Conservation (phyloP, 306 rosid genomes). For the Inga oerstediana region DNA sequence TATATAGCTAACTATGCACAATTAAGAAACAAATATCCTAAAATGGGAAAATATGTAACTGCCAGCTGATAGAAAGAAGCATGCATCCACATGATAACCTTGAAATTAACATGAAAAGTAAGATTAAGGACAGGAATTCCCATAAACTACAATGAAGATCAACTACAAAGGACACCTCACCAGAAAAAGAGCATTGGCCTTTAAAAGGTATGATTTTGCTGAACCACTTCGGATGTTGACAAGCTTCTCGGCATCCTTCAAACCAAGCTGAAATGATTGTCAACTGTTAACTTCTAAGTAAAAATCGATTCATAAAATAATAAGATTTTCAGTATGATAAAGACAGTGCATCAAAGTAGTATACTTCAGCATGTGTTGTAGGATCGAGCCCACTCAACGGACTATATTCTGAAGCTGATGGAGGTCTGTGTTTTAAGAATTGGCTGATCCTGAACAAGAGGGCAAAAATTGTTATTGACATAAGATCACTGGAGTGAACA, state of each 20-base stretch:
- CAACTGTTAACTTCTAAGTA: constrained; percentile 30
- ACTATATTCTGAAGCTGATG: constrained; percentile 82
- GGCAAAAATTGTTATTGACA: constrained; percentile 26
- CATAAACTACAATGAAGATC: constrained; percentile 17
- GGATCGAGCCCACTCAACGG: constrained; percentile 95
- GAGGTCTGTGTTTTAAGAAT: constrained; percentile 59
- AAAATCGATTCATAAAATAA: constrained; percentile 20
- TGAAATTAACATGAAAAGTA: not conserved
- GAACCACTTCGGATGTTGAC: constrained; percentile 53
- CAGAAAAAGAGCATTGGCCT: constrained; percentile 72
- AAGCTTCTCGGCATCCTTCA: constrained; percentile 92
- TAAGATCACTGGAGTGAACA: constrained; percentile 25
- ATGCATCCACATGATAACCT: constrained; percentile 1
- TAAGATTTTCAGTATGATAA: constrained; percentile 31
- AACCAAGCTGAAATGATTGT: constrained; percentile 72
- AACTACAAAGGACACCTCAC: constrained; percentile 46
- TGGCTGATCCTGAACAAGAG: constrained; percentile 70
- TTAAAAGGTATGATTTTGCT: constrained; percentile 73
- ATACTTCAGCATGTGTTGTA: constrained; percentile 91
- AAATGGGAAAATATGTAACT: constrained; percentile 16
- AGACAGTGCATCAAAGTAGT: constrained; percentile 38
- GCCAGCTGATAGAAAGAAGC: not conserved
- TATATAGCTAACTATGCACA: not conserved
- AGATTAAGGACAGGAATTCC: constrained; percentile 22
- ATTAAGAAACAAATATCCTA: not conserved